phyloP scores from a whole-genome alignment of 345 rosid species.

The Populus tremula region DNA sequence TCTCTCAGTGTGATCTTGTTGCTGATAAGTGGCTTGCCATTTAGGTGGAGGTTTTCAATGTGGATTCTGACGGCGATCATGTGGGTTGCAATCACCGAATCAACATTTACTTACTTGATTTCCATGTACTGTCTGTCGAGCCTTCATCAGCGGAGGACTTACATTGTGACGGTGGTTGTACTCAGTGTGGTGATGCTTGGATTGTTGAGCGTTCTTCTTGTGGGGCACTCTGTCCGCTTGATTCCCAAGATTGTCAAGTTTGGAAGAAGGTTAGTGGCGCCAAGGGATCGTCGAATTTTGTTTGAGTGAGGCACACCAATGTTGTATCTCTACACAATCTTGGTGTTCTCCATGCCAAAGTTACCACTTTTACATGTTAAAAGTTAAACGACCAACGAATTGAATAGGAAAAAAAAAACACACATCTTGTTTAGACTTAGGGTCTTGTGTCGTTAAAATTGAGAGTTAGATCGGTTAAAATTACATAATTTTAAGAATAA shows the following conservation, averaged over 20 bases:
- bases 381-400: no score
- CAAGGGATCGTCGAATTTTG: not conserved
- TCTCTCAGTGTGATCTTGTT: conserved; percentile 35
- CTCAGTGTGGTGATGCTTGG: not conserved
- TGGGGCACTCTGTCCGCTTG: not conserved
- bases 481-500: no score
- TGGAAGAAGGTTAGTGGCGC: not conserved
- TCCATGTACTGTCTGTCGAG: not conserved
- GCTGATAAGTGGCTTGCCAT: conserved; percentile 32
- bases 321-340: not conserved
- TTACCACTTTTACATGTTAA: no score
- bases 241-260: not conserved
- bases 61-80: conserved; percentile 31
- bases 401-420: no score
- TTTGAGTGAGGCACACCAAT: not conserved
- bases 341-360: no score
- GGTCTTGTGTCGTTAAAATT: no score
- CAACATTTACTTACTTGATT: conserved; percentile 17
- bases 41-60: conserved; percentile 23
- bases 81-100: conserved; percentile 32
- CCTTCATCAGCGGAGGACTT: not conserved
- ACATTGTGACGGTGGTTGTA: not conserved
- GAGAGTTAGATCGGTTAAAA: no score
- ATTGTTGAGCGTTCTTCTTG: not conserved
- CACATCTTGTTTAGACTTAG: no score